Evolutionary conservation across 306 rosid species (phyloP).

Genomic region (Vigna mungo): DNA sequence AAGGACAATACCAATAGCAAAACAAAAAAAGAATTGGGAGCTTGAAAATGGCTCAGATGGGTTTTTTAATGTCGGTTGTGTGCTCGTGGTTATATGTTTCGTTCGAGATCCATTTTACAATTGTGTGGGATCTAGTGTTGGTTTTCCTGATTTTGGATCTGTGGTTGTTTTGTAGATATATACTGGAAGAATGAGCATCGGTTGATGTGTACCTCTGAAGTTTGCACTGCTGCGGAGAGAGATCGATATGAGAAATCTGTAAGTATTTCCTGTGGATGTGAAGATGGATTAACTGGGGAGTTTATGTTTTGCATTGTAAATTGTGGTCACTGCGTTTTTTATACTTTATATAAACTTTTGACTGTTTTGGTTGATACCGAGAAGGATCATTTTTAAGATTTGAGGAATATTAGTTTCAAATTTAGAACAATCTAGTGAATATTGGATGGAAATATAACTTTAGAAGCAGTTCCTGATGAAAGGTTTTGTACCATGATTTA

Average conservation of each 20-base stretch:
- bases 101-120: conserved; percentile 35
- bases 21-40: neutral
- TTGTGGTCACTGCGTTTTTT: conserved; percentile 26
- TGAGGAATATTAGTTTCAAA: conserved; percentile 10
- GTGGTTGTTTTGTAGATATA: conserved; percentile 57
- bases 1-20: neutral
- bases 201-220: conserved; percentile 78
- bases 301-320: conserved; percentile 27
- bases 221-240: conserved; percentile 94
- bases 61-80: neutral
- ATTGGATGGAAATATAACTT: conserved; percentile 13
- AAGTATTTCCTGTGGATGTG: conserved; percentile 41
- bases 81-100: neutral
- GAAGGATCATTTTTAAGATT: conserved; percentile 15
- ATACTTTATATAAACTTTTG: neutral
- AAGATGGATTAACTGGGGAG: conserved; percentile 27
- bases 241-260: conserved; percentile 95
- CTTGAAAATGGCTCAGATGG: neutral
- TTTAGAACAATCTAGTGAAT: conserved; percentile 4
- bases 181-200: conserved; percentile 97
- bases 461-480: neutral
- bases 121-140: conserved; percentile 28
- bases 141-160: conserved; percentile 44
- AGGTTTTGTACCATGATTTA: neutral
- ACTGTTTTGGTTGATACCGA: conserved; percentile 6